Evolutionary conservation across 2,329 filamentous ascomycete species (phyloP), one percentile per base, ranked within the genome.

Genomic region (Cladosporium sp.): DNA sequence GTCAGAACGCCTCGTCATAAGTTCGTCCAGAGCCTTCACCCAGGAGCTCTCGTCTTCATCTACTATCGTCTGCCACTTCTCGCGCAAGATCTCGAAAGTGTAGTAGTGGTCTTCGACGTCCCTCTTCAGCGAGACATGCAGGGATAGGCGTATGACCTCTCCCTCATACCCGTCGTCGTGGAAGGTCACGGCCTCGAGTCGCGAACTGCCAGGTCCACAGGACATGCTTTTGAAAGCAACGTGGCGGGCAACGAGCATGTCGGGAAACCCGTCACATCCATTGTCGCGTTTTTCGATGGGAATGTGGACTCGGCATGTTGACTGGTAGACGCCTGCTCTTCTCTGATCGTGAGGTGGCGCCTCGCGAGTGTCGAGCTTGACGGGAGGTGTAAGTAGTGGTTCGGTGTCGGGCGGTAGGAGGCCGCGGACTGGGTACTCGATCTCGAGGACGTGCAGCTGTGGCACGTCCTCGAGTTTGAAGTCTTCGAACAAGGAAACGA

Each of bases 341-440:
- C 38, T n/a, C 12, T 57, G 55, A 12, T 65, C 54, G 30, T 57
- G 36, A n/a, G 62, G 62, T 1, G 62, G 62, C 14, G 62, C 62
- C 21, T 65, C 54, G 12, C 62, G 52, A 7, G 3, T 36, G 24
- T 8, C 10, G 10, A 65, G 21, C 14, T 52, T 38, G 15, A 36
- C 36, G 10, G 62, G 62, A 11, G 52, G 52, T 3, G 36, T 26
- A 6, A 65, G 52, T 15, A 36, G 21, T 2, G 26, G 52, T 21
- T 38, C 18, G 14, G 30, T 26, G 38, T 38, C 38, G n/a, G 34
- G 34, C 11, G 62, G 41, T 6, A 65, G 38, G 4, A 65, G 36
- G 5, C 26, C 26, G 28, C 30, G n/a, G 11, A 51, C 52, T 8
- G 62, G 62, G 38, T 47, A 65, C 15, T 47, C 18, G 32, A 65